Base-by-base conservation (phyloP, 2,329 filamentous ascomycete species). In the Orbilia blumenaviensis region DNA sequence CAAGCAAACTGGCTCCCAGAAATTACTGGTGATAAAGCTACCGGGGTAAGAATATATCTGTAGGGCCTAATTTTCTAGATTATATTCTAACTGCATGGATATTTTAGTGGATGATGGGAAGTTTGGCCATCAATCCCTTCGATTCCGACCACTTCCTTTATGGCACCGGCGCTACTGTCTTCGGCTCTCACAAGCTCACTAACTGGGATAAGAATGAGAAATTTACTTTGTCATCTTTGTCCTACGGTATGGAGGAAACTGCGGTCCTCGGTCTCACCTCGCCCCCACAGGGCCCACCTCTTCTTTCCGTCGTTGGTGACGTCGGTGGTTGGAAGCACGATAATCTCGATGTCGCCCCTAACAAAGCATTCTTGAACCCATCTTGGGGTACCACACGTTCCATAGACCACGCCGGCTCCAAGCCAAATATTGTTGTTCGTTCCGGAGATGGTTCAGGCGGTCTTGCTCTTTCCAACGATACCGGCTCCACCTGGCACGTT, bases 61-160 rank as follows among this genome's bases (percentile, higher is more conserved):
- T 18, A 25, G 16, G 1, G 4, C 2, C 14, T 25, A 27, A 36
- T 25, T 7, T 27, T 86, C 87, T 81, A 82, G 83, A 52, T 18
- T 12, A 2, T 32, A 16, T 18, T 60, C 2, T 16, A 38, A 52
- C 27, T 14, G 3, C 34, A 1, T 21, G 10, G 58, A 18, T 14
- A 32, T 80, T 88, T 1, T 87, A 88, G 1, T 89, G 87, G 87
- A 89, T 89, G 88, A 87, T 89, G 8, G 88, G 89, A 79, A 82
- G 85, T 0, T 81, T 89, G 6, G 86, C 86, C n/a, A 89, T 89
- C 56, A 83, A 89, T 78, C 88, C 88, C 0, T 84, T 85, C 21
- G 87, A 89, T 78, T 88, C 86, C 68, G 84, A 88, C 78, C 87
- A 88, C 80, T 89, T 87, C 86, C 81, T 89, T 0, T 89, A 89